Base-by-base conservation (phyloP, 2,329 filamentous ascomycete species). In the Penicillium aurantiogriseum region DNA sequence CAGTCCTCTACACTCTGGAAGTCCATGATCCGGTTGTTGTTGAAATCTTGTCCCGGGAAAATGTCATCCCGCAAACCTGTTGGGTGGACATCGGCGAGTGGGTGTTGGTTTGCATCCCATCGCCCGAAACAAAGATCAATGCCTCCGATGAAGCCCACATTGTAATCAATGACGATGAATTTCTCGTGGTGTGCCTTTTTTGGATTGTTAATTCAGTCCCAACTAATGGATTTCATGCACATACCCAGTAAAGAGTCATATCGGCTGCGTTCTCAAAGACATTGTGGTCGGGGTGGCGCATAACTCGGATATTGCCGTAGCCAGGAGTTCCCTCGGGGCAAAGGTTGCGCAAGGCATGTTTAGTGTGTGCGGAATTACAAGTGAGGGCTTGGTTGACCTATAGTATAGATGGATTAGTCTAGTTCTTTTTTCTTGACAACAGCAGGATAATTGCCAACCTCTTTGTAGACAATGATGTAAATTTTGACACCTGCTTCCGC, bases 31-130 rank as follows among this genome's bases (percentile, higher is more conserved):
- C 93, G 86, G 73, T 96, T 97, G 75, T 97, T 97, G 76, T 97
- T 97, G 80, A 95, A 97, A 69, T 99, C 94, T 71, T 99, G 94
- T 0, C 94, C 94, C 0, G 94, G 92, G 82, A 91, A 99, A 21
- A 97, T 81, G 73, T 97, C 92, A 54, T 92, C 85, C 15, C 84
- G 80, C 19, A 96, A 84, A 21, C 90, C 90, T 43, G 88, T 87
- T 0, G 93, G 93, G 71, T 97, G 92, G 0, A 92, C 87, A 72
- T 97, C 94, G 0, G 93, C 84, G 15, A 97, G 81, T 1, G 88
- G 83, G 75, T 97, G 94, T 69, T 96, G 90, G 62, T 89, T 85
- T 54, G 84, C 84, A 69, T 99, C 94, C 92, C 92, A 97, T 52
- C 94, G 86, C 9, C 94, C 94, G 71, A 97, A 99, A 74, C 94